Base-by-base conservation (phyloP, 495 filamentous ascomycete species). In the Patellaria atrata region DNA sequence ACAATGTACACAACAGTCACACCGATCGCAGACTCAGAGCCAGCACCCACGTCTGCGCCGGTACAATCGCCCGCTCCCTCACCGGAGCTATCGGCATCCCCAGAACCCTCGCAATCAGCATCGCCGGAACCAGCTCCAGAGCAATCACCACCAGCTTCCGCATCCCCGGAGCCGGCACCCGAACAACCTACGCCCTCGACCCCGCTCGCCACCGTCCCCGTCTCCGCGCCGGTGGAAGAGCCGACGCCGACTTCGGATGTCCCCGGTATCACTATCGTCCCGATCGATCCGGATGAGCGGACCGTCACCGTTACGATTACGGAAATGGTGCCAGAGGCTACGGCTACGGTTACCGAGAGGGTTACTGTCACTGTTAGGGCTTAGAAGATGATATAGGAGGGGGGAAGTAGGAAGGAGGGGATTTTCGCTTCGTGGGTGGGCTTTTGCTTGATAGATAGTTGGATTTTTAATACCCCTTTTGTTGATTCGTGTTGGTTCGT, bases 261-360 rank as follows among this genome's bases (percentile, higher is more conserved):
- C 6, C 22, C 22, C n/a, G 34, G 44, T 9, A 37, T 45, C 16
- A 34, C 32, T 22, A 39, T 44, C 2, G 38, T 24, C 0, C 46
- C 46, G 6, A 45, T 50, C 27, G 19, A 40, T 5, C 30, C 41
- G 4, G 20, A 12, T n/a, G n/a, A n/a, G 7, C 42, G 43, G 30
- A 35, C 43, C 10, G 42, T 45, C 27, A 50, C 46, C 3, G 27
- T 45, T 19, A 50, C 46, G 18, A 35, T 37, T n/a, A 31, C 36
- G 5, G 27, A 18, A 5, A 14, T 18, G 19, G n/a, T n/a, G n/a
- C 9, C 12, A 14, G 16, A 30, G 4, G 11, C 14, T 5, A 27
- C n/a, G 34, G 34, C 14, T 14, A 50, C 46, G 6, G 32, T 27
- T 5, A 50, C 31, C 1, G 27, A 13, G 32, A 46, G 29, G 12